A percentile compares a stretch with the other conserved stretches of the same genome.
Evolutionary conservation across 2,329 filamentous ascomycete genomes (phyloP).

Genomic region (Penicillium rolfsii): DNA sequence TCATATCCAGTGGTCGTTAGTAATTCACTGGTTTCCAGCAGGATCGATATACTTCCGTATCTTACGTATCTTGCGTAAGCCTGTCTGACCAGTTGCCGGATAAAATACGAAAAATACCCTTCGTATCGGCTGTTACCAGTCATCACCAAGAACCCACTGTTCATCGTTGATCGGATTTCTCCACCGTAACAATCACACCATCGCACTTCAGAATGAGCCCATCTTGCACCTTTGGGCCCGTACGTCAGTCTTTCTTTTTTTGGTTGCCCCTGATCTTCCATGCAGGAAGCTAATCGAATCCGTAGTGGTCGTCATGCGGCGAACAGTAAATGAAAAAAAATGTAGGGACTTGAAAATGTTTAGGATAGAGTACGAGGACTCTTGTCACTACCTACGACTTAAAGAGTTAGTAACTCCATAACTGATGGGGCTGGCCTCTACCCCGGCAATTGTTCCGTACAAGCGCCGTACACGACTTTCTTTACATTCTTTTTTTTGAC

Average conservation of each 20-base stretch:
- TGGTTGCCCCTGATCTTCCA: constrained; percentile 31
- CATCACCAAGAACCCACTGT: neutral
- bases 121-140: neutral
- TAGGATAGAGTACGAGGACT: neutral
- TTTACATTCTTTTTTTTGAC: neutral
- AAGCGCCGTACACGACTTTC: neutral
- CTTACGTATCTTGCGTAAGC: constrained; percentile 3
- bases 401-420: neutral
- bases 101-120: neutral
- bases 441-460: constrained; percentile 5
- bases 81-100: neutral
- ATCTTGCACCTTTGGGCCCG: constrained; percentile 23
- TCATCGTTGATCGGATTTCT: constrained; percentile 3
- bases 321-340: constrained; percentile 2
- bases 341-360: neutral
- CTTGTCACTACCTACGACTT: neutral
- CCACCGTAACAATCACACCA: constrained; percentile 30
- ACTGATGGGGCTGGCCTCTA: neutral
- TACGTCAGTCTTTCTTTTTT: constrained; percentile 27
- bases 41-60: neutral
- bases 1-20: neutral
- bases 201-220: constrained; percentile 26
- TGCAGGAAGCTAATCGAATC: constrained; percentile 26
- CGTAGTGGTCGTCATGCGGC: constrained; percentile 13
- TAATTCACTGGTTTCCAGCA: neutral